A percentile compares a stretch with the other conserved stretches of the same genome.
Conservation (phyloP, 305 asterid species). For the Rubia tinctorum region DNA sequence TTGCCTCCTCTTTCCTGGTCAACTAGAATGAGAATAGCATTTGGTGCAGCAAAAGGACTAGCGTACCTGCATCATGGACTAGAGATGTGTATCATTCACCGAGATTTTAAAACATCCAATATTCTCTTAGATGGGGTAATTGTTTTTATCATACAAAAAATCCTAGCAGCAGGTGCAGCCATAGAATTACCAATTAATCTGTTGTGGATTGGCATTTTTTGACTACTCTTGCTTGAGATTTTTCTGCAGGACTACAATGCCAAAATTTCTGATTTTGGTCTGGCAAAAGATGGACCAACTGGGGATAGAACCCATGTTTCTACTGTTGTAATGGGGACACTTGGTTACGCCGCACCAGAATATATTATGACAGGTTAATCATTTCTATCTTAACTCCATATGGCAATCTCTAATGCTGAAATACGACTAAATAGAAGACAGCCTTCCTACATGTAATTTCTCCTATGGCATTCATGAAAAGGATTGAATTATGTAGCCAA, state of each 20-base stretch:
- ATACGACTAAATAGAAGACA: too few species aligned
- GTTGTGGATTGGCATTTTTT: neutral
- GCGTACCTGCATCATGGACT: constrained; percentile 79
- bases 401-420: too few species aligned
- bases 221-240: neutral
- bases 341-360: constrained; percentile 91
- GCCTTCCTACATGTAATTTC: neutral
- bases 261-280: constrained; percentile 86
- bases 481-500: neutral
- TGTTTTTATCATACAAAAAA: neutral
- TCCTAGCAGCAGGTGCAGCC: neutral
- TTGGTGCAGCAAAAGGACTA: constrained; percentile 61
- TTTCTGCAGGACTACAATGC: constrained; percentile 70
- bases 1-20: constrained; percentile 88
- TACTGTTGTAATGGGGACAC: constrained; percentile 88
- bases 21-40: neutral
- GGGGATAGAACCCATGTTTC: constrained; percentile 91
- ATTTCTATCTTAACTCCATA: neutral
- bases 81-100: constrained; percentile 68
- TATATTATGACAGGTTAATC: constrained; percentile 74
- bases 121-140: constrained; percentile 67
- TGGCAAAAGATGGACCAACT: constrained; percentile 89
- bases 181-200: neutral
- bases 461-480: neutral
- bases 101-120: constrained; percentile 90